Percentiles rank a stretch among this genome's conserved stretches.
phyloP scores from a whole-genome alignment of 179 eudicot genomes.

The Beta corolliflora region DNA sequence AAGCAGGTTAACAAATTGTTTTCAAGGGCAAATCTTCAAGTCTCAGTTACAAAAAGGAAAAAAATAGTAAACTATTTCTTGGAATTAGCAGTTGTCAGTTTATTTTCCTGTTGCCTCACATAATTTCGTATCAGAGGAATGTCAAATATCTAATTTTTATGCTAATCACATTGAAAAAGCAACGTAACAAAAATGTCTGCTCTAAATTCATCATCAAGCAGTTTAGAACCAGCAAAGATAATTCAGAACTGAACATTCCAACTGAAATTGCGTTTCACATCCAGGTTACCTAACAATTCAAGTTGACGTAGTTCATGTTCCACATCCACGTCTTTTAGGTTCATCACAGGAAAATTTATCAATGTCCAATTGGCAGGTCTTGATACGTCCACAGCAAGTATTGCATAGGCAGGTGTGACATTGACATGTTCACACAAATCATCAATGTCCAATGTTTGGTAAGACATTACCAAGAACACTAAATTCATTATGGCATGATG shows the following conservation, averaged over 20 bases:
- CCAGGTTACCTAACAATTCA: background rate
- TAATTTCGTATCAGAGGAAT: too few species aligned
- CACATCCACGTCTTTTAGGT: conserved; percentile 7
- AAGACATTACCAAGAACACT: too few species aligned
- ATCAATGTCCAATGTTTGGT: too few species aligned
- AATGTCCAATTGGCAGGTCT: too few species aligned
- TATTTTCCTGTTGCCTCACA: too few species aligned
- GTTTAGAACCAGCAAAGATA: background rate
- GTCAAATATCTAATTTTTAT: too few species aligned
- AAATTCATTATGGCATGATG: too few species aligned
- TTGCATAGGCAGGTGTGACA: too few species aligned
- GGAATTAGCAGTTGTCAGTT: background rate
- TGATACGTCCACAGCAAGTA: too few species aligned
- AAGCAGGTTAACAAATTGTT: background rate
- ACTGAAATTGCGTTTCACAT: background rate
- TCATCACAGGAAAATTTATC: background rate
- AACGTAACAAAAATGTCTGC: background rate
- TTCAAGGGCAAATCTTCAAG: background rate
- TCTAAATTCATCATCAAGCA: background rate
- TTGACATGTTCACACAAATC: too few species aligned
- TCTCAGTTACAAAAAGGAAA: background rate
- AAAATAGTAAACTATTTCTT: too few species aligned
- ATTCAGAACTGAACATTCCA: background rate
- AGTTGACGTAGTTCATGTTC: background rate
- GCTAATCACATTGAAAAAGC: background rate